Percentiles rank a stretch among this genome's conserved stretches.
phyloP scores from a whole-genome alignment of 1,139 yeast species.

The Magnusiomyces clavatus region DNA sequence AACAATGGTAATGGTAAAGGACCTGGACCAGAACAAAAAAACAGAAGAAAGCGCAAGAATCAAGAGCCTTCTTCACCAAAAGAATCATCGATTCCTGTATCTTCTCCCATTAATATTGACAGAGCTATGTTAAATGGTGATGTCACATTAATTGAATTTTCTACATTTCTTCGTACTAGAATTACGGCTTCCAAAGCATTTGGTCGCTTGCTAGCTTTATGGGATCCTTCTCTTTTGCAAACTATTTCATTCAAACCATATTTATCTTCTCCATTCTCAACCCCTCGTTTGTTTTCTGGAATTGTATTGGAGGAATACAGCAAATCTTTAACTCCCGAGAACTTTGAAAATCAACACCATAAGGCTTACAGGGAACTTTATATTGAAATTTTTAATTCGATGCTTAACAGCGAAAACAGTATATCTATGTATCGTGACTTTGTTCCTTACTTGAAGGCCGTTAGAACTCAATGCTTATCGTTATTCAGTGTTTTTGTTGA shows the following conservation, averaged over 20 bases:
- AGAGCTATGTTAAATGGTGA: constrained; percentile 91
- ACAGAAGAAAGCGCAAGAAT: constrained; percentile 17
- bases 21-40: constrained; percentile 19
- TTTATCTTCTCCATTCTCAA: constrained; percentile 58
- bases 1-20: constrained; percentile 21
- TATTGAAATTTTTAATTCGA: constrained; percentile 33
- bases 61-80: constrained; percentile 13
- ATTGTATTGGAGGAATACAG: constrained; percentile 72
- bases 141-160: constrained; percentile 73
- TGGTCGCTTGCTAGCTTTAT: constrained; percentile 59
- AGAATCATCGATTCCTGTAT: constrained; percentile 13
- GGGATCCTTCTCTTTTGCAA: constrained; percentile 34
- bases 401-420: constrained; percentile 40
- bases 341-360: constrained; percentile 18
- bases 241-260: constrained; percentile 26
- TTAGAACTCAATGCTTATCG: constrained; percentile 82
- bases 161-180: constrained; percentile 67
- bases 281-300: constrained; percentile 69
- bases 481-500: constrained; percentile 70
- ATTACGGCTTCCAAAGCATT: constrained; percentile 68
- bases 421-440: constrained; percentile 67
- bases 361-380: constrained; percentile 15
- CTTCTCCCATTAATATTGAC: constrained; percentile 61
- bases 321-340: constrained; percentile 23
- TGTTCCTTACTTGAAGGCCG: constrained; percentile 77